Base-by-base conservation (phyloP, 345 rosid genomes). In the Bretschneidera sinensis region DNA sequence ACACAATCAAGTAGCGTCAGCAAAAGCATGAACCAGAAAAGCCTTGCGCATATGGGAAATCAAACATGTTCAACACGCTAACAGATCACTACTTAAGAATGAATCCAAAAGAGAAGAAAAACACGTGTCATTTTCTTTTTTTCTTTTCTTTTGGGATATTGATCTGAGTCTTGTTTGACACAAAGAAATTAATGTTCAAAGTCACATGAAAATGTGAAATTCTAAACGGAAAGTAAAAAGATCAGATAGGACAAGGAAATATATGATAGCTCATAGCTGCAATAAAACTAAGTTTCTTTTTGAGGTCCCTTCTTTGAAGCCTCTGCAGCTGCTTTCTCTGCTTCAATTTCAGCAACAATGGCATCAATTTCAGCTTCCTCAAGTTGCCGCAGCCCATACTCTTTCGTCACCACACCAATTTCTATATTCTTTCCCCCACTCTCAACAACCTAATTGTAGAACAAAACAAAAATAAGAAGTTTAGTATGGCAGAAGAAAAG, bases 401-500 rank as follows among this genome's bases (percentile, higher is more conserved):
- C 97, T 62, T 68, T 78, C 15, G 90, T 87, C 98, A 92, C 85
- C 55, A 89, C 91, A 55, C 91, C 98, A 53, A 89, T 76, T 79
- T 92, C 97, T 53, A 89, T 89, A 85, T 89, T 92, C 85, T 92
- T 89, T 22, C 98, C 98, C 8, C 97, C 97, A 48, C 96, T 92
- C 80, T 92, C 98, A 21, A 87, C 96, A 47, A 87, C 97, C 98
- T 92, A 63, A 43, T 54, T 13, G 22, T 0, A 28, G 0, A 47
- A 55, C 21, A n/a, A 43, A 28, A 35, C 20, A 24, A 11, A 20
- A 39, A 7, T 7, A 39, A 39, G 15, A 39, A 13, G 10, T 9
- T n/a, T 4, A 39, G 10, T 9, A 9, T 39, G 45, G 45, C 15
- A 39, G 45, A 39, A 39, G 16, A 14, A 39, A 1, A 39, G 10